Conservation (phyloP, 805 yeast genomes). For the Saccharomycopsis amapae region DNA sequence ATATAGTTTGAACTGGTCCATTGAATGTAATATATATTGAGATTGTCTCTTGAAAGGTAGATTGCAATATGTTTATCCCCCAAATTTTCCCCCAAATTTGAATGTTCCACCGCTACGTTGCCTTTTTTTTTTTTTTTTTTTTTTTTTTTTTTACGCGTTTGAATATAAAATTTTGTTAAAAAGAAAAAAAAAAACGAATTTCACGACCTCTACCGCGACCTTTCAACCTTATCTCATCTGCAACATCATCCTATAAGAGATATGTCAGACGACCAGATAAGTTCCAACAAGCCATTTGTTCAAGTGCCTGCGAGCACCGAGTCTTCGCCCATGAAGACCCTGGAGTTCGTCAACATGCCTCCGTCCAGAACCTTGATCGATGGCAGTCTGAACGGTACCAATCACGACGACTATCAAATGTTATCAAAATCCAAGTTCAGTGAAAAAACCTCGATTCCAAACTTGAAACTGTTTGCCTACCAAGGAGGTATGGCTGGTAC, state of each 20-base stretch:
- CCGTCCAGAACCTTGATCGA: constrained; percentile 13
- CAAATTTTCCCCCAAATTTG: too few species aligned
- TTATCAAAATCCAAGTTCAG: constrained; percentile 1
- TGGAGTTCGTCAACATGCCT: constrained; percentile 2
- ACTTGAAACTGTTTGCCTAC: too few species aligned
- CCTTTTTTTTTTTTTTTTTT: too few species aligned
- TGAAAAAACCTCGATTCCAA: not conserved
- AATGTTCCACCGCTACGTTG: too few species aligned
- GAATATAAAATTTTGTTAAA: too few species aligned
- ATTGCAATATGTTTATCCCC: not conserved
- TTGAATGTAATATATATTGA: not conserved
- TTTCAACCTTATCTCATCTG: too few species aligned
- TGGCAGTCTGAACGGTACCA: too few species aligned
- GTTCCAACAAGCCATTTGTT: constrained; percentile 11
- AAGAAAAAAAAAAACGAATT: constrained; percentile 11
- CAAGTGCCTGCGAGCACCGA: constrained; percentile 20
- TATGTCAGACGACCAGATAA: constrained; percentile 1
- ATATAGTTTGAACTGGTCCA: constrained; percentile 28
- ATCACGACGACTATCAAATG: constrained; percentile 13
- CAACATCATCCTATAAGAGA: too few species aligned
- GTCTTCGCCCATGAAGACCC: constrained; percentile 11
- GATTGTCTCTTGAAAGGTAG: not conserved
- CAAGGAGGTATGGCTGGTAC: too few species aligned
- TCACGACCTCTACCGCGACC: too few species aligned
- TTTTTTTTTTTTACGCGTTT: too few species aligned